Evolutionary conservation across 2,329 filamentous ascomycete species (phyloP), one percentile per base, ranked within the genome.

Genomic region (Calycina marina): DNA sequence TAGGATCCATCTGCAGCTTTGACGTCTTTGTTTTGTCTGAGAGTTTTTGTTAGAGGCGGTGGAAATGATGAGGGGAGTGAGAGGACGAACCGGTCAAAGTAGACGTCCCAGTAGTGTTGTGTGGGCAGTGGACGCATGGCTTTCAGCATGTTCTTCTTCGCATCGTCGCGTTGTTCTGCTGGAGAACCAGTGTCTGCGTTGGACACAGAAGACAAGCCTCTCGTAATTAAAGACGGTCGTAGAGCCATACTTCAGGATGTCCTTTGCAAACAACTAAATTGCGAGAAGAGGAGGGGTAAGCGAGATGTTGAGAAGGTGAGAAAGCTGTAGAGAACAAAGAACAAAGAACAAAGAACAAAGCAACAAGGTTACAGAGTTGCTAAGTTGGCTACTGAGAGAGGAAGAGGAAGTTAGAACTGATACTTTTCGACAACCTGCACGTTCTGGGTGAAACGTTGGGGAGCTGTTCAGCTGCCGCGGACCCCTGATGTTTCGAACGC

Each of bases 131-230:
- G 67, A 33, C 83, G 66, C 63, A 72, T 76, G 16, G 74, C 67
- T 56, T 82, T 75, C 45, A 83, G 65, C 56, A 86, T 80, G 62
- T 85, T 85, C 61, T 79, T 74, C 72, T 85, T 85, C 35, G 79
- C 79, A 56, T 78, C 74, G 55, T 81, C 78, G 48, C 80, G 76
- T 55, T 74, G 67, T 49, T 76, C 72, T 34, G 80, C 77, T 15
- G 80, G 78, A 6, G 79, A 81, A 42, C 65, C 62, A 25, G 70
- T 74, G 50, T 69, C 71, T 29, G 67, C 58, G 51, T 75, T 65
- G 36, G 69, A 67, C 37, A 77, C 64, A 36, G 62, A 60, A 18
- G 77, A 72, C 37, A 81, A 66, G 51, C 69, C 70, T 44, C 68
- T 63, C 26, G 72, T 77, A 51, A 75, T 69, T 52, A 75, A 61